Percentiles rank a stretch among this genome's conserved stretches.
Conservation (phyloP, 2,329 filamentous ascomycete species). For the Fusarium azukiicola region DNA sequence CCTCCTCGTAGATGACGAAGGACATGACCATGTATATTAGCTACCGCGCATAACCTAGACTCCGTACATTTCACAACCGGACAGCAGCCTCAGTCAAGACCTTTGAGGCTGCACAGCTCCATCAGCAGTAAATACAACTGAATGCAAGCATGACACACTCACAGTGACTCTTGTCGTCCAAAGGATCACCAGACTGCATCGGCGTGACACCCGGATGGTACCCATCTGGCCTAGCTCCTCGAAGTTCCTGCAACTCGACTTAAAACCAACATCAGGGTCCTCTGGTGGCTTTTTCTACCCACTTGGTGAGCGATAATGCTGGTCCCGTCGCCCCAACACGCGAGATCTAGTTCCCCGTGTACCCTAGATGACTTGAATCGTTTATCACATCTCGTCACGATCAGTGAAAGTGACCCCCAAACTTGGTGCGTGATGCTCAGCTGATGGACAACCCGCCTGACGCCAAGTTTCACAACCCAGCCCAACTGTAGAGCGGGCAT, state of each 20-base stretch:
- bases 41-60: background rate
- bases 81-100: background rate
- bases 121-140: conserved; percentile 10
- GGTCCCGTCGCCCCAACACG: background rate
- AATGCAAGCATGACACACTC: background rate
- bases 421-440: background rate
- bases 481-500: conserved; percentile 5
- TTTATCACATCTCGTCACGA: background rate
- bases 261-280: conserved; percentile 1
- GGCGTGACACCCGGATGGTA: background rate
- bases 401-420: background rate
- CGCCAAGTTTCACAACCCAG: conserved; percentile 4
- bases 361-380: conserved; percentile 9
- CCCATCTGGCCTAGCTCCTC: background rate
- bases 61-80: background rate
- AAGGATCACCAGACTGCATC: conserved; percentile 1
- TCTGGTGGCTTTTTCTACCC: conserved; percentile 11
- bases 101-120: background rate
- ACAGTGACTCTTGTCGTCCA: background rate
- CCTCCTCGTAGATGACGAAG: conserved; percentile 24
- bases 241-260: background rate
- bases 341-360: background rate
- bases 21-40: conserved; percentile 13
- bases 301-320: conserved; percentile 4
- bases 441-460: conserved; percentile 4